Base-by-base conservation (phyloP, 2,329 filamentous ascomycete genomes). In the Phoma sp. region DNA sequence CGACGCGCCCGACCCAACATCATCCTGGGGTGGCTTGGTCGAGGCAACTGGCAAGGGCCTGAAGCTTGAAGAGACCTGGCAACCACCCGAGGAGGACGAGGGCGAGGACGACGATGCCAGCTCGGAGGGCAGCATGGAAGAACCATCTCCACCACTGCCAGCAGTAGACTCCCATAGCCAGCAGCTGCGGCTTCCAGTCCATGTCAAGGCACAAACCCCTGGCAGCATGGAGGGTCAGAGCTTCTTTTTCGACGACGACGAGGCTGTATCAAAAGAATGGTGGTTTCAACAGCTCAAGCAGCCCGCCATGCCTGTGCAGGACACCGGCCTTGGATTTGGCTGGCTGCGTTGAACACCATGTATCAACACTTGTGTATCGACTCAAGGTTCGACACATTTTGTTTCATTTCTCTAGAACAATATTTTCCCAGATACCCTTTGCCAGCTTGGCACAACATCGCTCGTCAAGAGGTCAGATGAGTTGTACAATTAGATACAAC, bases 31-130 rank as follows among this genome's bases (percentile, higher is more conserved):
- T 82, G 57, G 61, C 6, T 61, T 73, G 0, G 80, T 82, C 59
- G 61, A 69, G 48, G 77, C 82, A 3, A 80, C 78, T 14, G 89
- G 89, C 52, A 90, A 91, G 72, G 89, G 90, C 0, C 77, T 93
- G 62, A 93, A 92, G 71, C 78, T 95, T 3, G 90, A 93, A 73
- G 89, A 93, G 71, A 89, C 89, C 0, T 93, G 83, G 89, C 88
- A 85, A 72, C 89, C 82, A 14, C 88, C 87, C 4, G 68, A 71
- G 41, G 65, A 70, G 1, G 72, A 73, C 2, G 84, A 85, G 1
- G 85, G 84, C 1, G 85, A 84, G 0, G 81, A 81, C 8, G 75
- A 77, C 9, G 71, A 74, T 39, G 68, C 67, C 41, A 74, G 70
- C 55, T 73, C 70, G 1, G 84, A 85, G 2, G 78, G 62, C 43